Evolutionary conservation across 805 yeast genomes (phyloP).

Genomic region (Candida silvicultrix): DNA sequence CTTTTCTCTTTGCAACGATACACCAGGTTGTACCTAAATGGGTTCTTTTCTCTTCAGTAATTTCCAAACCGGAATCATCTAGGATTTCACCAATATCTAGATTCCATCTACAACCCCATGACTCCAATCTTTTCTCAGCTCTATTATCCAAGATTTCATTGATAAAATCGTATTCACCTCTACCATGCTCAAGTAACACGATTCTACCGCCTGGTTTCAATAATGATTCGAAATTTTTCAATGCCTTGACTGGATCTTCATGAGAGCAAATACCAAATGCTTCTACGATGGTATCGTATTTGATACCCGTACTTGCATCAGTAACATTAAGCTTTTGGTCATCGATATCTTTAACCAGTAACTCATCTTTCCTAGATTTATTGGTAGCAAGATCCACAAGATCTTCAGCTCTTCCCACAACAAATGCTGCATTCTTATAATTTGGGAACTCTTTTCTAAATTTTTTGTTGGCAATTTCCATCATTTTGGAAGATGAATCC

Average conservation of each 20-base stretch:
- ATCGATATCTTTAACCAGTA: constrained; percentile 19
- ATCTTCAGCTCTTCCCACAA: constrained; percentile 86
- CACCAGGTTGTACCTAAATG: constrained; percentile 95
- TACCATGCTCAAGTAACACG: constrained; percentile 85
- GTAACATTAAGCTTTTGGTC: constrained; percentile 17
- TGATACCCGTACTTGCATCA: constrained; percentile 31
- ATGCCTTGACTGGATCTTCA: constrained; percentile 81
- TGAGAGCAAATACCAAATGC: constrained; percentile 96
- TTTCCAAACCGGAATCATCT: constrained; percentile 76
- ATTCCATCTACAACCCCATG: constrained; percentile 99
- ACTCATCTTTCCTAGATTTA: constrained; percentile 14
- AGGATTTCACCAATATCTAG: constrained; percentile 85
- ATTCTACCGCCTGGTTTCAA: constrained; percentile 89
- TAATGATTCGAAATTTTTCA: constrained; percentile 63
- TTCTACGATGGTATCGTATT: constrained; percentile 88
- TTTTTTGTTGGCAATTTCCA: constrained; percentile 69
- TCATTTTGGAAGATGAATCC: constrained; percentile 83
- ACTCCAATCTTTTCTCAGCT: constrained; percentile 75
- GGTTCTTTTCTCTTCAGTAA: constrained; percentile 71
- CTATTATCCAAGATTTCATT: constrained; percentile 77
- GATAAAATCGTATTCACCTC: constrained; percentile 73
- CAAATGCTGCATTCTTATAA: constrained; percentile 72
- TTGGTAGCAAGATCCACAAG: constrained; percentile 48
- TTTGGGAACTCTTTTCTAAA: constrained; percentile 63
- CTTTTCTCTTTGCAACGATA: constrained; percentile 68